Percentiles rank a stretch among this genome's conserved stretches.
phyloP scores from a whole-genome alignment of 352 stramenopile genomes.

The Phytophthora kernoviae region DNA sequence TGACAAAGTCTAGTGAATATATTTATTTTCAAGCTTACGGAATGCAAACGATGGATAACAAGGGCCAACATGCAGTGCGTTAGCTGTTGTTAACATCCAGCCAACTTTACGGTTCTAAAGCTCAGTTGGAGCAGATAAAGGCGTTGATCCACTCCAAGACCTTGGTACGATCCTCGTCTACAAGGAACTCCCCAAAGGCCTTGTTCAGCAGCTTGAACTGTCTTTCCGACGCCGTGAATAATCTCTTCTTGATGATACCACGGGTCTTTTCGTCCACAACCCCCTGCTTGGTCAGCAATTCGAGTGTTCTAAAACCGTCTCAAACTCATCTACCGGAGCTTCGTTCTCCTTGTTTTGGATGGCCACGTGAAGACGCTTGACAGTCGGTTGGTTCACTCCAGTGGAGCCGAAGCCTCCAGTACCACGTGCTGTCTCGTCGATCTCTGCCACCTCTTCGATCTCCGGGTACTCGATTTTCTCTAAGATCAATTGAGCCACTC shows the following conservation, averaged over 20 bases:
- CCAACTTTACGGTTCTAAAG: no score
- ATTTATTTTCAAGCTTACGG: constrained; percentile 43
- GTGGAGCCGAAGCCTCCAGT: constrained; percentile 97
- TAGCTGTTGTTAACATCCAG: no score
- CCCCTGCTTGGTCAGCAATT: constrained; percentile 52
- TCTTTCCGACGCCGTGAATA: constrained; percentile 55
- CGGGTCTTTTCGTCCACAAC: constrained; percentile 60
- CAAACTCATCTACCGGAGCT: constrained; percentile 15
- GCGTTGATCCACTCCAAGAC: constrained; percentile 75
- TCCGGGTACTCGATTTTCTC: constrained; percentile 94
- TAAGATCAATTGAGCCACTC: constrained; percentile 98
- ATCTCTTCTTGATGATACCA: constrained; percentile 53
- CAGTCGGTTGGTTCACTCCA: constrained; percentile 67
- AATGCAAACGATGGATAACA: no score
- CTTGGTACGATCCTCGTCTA: constrained; percentile 43
- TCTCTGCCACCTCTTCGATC: constrained; percentile 92
- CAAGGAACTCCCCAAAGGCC: constrained; percentile 49
- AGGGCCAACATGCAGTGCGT: no score
- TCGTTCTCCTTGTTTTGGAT: constrained; percentile 8
- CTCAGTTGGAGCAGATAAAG: constrained; percentile 48
- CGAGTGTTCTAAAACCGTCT: constrained; percentile 47
- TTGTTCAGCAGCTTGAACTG: constrained; percentile 64
- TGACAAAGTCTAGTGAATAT: constrained; percentile 25
- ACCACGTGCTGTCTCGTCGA: constrained; percentile 95
- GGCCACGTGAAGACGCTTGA: constrained; percentile 52